Percentiles rank a stretch among this genome's conserved stretches.
These are phyloP conservation scores for Anisodus acutangulus DNA, from an alignment of 257 asterid species.

Conservation along the genomic window DNA sequence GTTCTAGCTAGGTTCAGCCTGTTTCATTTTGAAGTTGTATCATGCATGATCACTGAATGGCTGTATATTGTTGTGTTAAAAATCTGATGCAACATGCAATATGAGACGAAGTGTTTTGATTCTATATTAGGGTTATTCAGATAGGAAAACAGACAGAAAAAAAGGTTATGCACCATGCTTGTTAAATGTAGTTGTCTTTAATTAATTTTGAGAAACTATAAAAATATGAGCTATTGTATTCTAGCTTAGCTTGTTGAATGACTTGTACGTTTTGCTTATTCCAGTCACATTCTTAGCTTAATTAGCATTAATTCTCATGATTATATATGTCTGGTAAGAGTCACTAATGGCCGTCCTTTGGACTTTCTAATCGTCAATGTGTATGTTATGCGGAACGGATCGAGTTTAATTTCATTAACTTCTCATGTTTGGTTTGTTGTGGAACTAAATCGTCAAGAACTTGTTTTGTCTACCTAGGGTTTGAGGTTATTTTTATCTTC, in stretches of 20 bases:
- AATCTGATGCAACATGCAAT: background rate
- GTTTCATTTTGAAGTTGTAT: background rate
- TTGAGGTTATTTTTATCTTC: background rate
- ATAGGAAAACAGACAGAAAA: background rate
- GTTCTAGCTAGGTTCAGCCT: background rate
- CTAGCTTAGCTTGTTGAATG: background rate
- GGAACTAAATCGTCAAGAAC: background rate
- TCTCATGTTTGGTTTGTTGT: background rate
- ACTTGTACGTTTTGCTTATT: background rate
- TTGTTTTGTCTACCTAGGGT: background rate
- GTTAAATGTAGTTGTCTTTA: background rate
- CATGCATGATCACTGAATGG: background rate
- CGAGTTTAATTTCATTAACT: background rate
- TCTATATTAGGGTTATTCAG: background rate
- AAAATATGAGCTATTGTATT: no score
- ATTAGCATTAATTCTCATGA: background rate
- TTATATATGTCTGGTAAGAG: background rate
- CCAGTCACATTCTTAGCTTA: background rate
- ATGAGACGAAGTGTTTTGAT: background rate
- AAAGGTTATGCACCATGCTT: background rate
- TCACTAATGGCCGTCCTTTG: background rate
- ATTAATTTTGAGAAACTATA: background rate
- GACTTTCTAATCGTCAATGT: conserved; percentile 6
- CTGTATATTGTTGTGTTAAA: background rate
- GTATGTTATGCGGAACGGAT: background rate